Base-by-base conservation (phyloP, 441 rosid species). In the Omphalea diandra region DNA sequence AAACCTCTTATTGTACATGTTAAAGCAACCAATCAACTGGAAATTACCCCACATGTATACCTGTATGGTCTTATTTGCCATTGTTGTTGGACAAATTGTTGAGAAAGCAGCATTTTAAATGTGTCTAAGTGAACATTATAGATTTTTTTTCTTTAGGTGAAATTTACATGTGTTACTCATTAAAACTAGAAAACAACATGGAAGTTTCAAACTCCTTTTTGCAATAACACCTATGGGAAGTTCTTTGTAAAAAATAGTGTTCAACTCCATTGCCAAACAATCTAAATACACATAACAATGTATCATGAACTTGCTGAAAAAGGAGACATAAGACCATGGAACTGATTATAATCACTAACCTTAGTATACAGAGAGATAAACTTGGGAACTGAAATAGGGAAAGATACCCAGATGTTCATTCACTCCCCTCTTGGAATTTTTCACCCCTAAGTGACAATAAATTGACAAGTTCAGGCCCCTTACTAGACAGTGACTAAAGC, bases 401-500 rank as follows among this genome's bases (percentile, higher is more conserved):
- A 63, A 54, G 38, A 65, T 26, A 63, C 29, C 56, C 57, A 56
- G 49, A 70, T n/a, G 67, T 38, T 54, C 76, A 54, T 49, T 24
- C 68, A 61, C 20, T 67, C 27, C 55, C 58, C 33, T 47, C 31
- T 36, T 18, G 12, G 22, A 36, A 57, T 38, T 15, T 43, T 12
- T 53, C 53, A 56, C 65, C 27, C 75, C 71, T 26, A 63, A 4
- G 26, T 56, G 67, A 62, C 53, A 31, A 67, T 31, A 46, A 71
- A 64, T 57, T 33, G 71, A 24, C 35, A 40, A 49, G 66, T 57
- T 68, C 49, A 49, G 66, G 63, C 47, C 55, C 60, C 60, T 65
- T 58, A n/a, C 58, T 47, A 54, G 12, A 65, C 44, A 55, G 67
- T 70, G 69, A 38, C 38, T 71, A 61, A 77, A 72, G 44, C 68